Conservation (phyloP, 345 rosid species). For the Syzygium aromaticum region DNA sequence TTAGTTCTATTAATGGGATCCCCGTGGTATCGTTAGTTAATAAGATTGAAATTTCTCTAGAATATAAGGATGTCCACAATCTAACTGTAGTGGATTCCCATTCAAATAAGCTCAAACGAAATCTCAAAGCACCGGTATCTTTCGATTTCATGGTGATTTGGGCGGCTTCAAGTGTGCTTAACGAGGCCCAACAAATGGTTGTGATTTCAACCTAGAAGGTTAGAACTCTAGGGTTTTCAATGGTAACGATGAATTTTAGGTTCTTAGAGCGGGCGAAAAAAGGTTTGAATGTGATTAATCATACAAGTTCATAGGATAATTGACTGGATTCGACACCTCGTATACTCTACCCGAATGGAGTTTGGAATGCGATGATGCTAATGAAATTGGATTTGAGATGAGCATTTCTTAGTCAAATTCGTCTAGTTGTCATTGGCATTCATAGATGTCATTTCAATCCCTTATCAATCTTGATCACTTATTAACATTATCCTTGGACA, state of each 20-base stretch:
- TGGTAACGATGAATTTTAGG: neutral
- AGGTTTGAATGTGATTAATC: neutral
- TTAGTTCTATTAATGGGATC: neutral
- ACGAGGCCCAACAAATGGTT: neutral
- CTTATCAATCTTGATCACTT: neutral
- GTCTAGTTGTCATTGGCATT: neutral
- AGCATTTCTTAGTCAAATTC: neutral
- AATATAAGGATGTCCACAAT: neutral
- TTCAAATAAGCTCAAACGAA: neutral
- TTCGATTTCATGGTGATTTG: neutral
- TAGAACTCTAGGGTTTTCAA: neutral
- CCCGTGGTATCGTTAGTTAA: neutral
- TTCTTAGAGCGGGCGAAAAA: neutral
- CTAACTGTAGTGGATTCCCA: neutral
- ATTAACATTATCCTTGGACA: neutral
- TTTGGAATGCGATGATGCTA: neutral
- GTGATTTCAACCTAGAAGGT: neutral
- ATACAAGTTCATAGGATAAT: neutral
- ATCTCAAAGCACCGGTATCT: neutral
- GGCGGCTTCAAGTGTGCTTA: neutral
- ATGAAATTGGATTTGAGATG: neutral
- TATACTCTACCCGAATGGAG: neutral
- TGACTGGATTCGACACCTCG: neutral
- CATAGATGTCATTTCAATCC: neutral
- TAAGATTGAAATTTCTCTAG: neutral